These are phyloP conservation scores for Diversispora eburnea DNA, from an alignment of 192 early-diverging fungal genomes.

Conservation along the genomic window DNA sequence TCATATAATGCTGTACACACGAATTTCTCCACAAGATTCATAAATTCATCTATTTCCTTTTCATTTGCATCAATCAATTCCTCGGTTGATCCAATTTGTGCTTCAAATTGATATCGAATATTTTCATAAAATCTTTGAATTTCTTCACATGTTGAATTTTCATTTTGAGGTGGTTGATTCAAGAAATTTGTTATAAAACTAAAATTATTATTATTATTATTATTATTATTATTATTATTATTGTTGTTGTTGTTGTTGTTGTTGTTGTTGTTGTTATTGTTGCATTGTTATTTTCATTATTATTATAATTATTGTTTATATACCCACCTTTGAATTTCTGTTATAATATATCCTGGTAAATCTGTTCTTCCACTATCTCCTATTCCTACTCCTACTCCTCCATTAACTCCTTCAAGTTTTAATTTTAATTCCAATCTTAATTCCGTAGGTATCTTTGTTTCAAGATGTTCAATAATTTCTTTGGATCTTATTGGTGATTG, in stretches of 20 bases:
- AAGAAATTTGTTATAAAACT: slow-evolving; percentile 13
- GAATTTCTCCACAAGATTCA: slow-evolving; percentile 33
- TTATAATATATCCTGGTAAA: not conserved
- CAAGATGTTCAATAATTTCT: slow-evolving; percentile 12
- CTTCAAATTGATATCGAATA: not conserved
- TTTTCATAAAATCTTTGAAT: slow-evolving; percentile 19
- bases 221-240: too few relatives aligned
- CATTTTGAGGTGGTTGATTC: not conserved
- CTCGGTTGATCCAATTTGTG: not conserved
- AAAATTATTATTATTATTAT: not conserved
- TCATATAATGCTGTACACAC: slow-evolving; percentile 40
- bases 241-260: too few relatives aligned
- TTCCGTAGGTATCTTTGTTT: not conserved
- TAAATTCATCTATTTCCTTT: slow-evolving; percentile 26
- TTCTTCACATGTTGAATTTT: slow-evolving; percentile 2
- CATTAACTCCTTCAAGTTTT: not conserved
- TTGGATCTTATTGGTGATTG: slow-evolving; percentile 2
- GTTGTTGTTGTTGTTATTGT: too few relatives aligned
- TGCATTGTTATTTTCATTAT: too few relatives aligned
- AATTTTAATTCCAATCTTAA: not conserved
- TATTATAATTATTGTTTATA: too few relatives aligned
- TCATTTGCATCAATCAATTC: not conserved
- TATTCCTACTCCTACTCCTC: not conserved
- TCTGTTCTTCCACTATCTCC: not conserved
- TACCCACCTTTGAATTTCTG: slow-evolving; percentile 4